phyloP scores from a whole-genome alignment of 441 rosid species.

The Mallotus japonicus region DNA sequence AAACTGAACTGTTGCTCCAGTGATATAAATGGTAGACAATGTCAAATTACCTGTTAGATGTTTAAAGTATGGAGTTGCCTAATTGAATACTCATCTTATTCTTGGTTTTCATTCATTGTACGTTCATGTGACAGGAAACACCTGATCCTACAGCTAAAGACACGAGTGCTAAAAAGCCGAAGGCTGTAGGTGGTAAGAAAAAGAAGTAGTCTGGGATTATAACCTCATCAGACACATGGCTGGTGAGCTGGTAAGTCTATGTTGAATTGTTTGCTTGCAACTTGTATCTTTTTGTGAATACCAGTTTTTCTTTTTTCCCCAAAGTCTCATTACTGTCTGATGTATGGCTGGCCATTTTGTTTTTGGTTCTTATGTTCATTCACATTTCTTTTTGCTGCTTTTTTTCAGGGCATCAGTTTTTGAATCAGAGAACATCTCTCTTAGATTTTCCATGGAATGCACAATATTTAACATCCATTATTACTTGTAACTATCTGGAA shows the following conservation, averaged over 20 bases:
- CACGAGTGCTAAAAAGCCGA: slow-evolving; percentile 51
- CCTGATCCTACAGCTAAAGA: slow-evolving; percentile 41
- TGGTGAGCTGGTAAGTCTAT: neutral
- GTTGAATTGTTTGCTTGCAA: neutral
- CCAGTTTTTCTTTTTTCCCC: neutral
- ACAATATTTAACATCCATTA: neutral
- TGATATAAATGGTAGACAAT: neutral
- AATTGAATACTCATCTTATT: neutral
- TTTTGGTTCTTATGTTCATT: neutral
- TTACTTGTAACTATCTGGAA: neutral
- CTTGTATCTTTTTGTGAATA: neutral
- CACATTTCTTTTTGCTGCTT: neutral
- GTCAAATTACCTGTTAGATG: neutral
- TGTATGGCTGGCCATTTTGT: neutral
- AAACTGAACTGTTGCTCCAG: neutral
- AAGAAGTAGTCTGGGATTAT: slow-evolving; percentile 41
- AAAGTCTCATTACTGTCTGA: neutral
- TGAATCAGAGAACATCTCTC: neutral
- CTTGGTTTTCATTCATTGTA: neutral
- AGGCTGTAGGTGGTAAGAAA: slow-evolving; percentile 64
- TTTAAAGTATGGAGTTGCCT: neutral
- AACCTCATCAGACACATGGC: neutral
- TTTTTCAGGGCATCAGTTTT: neutral
- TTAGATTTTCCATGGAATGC: neutral
- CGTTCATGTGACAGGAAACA: slow-evolving; percentile 41